Percentiles rank a stretch among this genome's conserved stretches.
Conservation (phyloP, 2,329 filamentous ascomycete genomes). For the Gliomastix tumulicola region DNA sequence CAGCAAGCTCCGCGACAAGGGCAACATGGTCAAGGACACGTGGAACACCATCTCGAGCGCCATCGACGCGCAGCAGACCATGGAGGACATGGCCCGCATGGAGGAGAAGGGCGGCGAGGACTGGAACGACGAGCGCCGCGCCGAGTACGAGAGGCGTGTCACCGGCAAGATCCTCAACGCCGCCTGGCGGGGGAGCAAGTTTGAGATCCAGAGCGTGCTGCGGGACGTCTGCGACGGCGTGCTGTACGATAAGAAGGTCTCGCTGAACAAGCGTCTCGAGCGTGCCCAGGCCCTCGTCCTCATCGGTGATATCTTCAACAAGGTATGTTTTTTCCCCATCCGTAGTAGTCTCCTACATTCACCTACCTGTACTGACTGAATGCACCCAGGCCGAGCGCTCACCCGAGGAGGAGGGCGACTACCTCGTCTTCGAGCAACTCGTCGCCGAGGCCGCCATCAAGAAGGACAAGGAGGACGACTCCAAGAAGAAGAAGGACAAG, state of each 20-base stretch:
- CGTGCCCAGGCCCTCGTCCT: conserved; percentile 84
- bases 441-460: conserved; percentile 95
- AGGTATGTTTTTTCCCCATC: conserved; percentile 49
- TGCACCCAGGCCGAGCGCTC: conserved; percentile 67
- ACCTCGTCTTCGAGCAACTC: conserved; percentile 96
- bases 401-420: conserved; percentile 95
- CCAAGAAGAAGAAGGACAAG: conserved; percentile 51
- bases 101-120: conserved; percentile 93
- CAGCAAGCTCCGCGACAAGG: conserved; percentile 90
- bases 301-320: conserved; percentile 81
- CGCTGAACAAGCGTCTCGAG: conserved; percentile 79
- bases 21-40: conserved; percentile 92
- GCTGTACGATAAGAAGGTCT: conserved; percentile 71
- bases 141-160: conserved; percentile 89
- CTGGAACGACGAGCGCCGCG: conserved; percentile 96
- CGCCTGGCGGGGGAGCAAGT: conserved; percentile 93
- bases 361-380: not conserved
- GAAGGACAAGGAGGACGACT: conserved; percentile 80
- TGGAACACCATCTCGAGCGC: conserved; percentile 97
- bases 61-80: conserved; percentile 94
- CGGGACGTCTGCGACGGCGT: conserved; percentile 90
- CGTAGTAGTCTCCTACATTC: not conserved
- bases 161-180: conserved; percentile 97
- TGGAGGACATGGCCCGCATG: conserved; percentile 97
- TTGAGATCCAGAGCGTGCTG: conserved; percentile 94